Base-by-base conservation (phyloP, 1,139 yeast genomes). In the Saccharomycopsis crataegensis region DNA sequence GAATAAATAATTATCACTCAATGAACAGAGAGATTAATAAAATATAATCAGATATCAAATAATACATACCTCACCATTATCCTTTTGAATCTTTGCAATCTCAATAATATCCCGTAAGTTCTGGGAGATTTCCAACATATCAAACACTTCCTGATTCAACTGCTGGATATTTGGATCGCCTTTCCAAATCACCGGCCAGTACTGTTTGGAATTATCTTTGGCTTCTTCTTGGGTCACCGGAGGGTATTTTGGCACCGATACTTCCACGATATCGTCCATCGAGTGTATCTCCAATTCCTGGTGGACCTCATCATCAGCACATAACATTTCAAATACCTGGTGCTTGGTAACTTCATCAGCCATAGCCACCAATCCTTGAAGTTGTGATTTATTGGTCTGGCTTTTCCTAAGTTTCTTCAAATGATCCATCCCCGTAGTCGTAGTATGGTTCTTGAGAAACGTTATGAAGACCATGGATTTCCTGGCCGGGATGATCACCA, bases 161-260 rank as follows among this genome's bases (percentile, higher is more conserved):
- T 80, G 80, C 63, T 88, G 93, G 52, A 86, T 84, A 59, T 84
- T 76, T 0, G 96, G 95, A 63, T 91, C 88, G 0, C 98, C 98
- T 61, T 90, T 83, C 98, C 98, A 93, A 38, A 89, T 75, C 57
- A 88, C 70, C 0, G 98, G 98, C 99, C 99, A 93, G 59, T 78
- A 79, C 38, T 66, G 59, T 1, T 64, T 58, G 1, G 91, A 77
- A 97, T 96, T 90, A 46, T 72, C 70, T 0, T 67, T 59, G 8
- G 85, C 76, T 14, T 80, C 67, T 31, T 83, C 89, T 62, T 83
- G 86, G 1, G 88, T 80, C 6, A 75, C 68, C 0, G 94, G 91
- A 31, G 57, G 49, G 38, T 43, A 14, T 41, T 36, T 40, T 5
- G 56, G 54, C 17, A 53, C 53, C 28, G 37, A n/a, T 16, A 42